Evolutionary conservation across 345 rosid species (phyloP), one percentile per base, ranked within the genome.

Genomic region (Passiflora organensis): DNA sequence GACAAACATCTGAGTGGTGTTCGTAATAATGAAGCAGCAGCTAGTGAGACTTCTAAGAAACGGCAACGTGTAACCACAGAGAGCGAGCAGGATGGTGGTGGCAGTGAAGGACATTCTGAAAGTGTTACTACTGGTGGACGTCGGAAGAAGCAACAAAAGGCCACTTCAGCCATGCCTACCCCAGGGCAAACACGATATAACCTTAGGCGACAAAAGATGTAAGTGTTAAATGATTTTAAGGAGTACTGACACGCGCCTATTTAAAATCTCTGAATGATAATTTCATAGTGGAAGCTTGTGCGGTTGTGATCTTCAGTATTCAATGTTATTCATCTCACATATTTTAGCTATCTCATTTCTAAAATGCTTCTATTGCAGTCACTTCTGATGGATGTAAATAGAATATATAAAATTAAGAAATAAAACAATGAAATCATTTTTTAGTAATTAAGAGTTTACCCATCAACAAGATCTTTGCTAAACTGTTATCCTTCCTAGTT

Each of bases 171-270:
- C 16, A 52, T 55, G 18, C 78, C 56, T 65, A 67, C 82, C 38
- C 83, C 84, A 13, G 86, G 73, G 9, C 81, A 76, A 72, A 84
- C 55, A 56, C 82, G 95, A 59, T 91, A 88, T 76, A 81, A 84
- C 75, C 93, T 91, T 54, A 78, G 96, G 65, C 80, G 82, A 32
- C 78, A 74, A 51, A 82, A 71, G 76, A 71, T 38, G 96, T 91
- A 82, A 82, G 89, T 20, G 15, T 4, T 17, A 15, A 17, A n/a
- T 21, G 22, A 20, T 13, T 38, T 21, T 14, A 10, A 24, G 19
- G 15, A 32, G 4, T 41, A 8, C 16, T 8, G 14, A 21, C 18
- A 2, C 4, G 16, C 39, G 46, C 32, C 13, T 22, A 6, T 48
- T 12, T 12, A 20, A 32, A 22, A 41, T 11, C 3, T 41, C 5